phyloP scores from a whole-genome alignment of 169 alveolate genomes.

The Plasmodium malariae region DNA sequence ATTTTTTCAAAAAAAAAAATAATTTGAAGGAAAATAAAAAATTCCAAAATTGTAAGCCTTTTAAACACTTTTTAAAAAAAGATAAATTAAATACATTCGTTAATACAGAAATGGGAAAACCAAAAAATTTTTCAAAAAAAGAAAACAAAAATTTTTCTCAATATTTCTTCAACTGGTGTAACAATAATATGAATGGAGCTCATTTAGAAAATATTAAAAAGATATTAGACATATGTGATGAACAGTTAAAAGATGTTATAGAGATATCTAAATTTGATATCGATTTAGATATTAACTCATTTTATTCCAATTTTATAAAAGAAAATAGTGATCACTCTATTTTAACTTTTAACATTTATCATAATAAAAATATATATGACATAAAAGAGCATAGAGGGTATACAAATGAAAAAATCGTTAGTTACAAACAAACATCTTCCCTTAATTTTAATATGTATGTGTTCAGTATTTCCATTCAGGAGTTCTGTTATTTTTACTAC shows the following conservation, averaged over 20 bases:
- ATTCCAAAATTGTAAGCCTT: background rate
- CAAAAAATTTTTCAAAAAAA: background rate
- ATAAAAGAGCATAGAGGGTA: conserved; percentile 8
- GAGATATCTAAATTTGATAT: conserved; percentile 35
- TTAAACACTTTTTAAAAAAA: too few species aligned
- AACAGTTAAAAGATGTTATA: conserved; percentile 35
- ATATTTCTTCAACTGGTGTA: background rate
- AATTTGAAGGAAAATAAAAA: background rate
- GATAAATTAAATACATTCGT: too few species aligned
- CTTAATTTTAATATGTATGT: background rate
- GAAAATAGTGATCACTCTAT: conserved; percentile 18
- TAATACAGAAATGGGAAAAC: background rate
- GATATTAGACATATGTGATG: conserved; percentile 21
- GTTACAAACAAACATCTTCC: background rate
- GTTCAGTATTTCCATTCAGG: background rate
- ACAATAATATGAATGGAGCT: background rate
- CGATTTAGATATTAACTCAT: conserved; percentile 40
- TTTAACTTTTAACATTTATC: conserved; percentile 13
- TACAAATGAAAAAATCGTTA: conserved; percentile 17
- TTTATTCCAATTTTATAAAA: conserved; percentile 12
- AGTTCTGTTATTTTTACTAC: background rate
- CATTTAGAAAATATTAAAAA: conserved; percentile 34
- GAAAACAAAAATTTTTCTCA: background rate
- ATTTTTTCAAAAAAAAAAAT: background rate
- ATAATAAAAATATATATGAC: conserved; percentile 48